Evolutionary conservation across 306 rosid genomes (phyloP), one percentile per base, ranked within the genome.

Genomic region (Crotalaria pallida): DNA sequence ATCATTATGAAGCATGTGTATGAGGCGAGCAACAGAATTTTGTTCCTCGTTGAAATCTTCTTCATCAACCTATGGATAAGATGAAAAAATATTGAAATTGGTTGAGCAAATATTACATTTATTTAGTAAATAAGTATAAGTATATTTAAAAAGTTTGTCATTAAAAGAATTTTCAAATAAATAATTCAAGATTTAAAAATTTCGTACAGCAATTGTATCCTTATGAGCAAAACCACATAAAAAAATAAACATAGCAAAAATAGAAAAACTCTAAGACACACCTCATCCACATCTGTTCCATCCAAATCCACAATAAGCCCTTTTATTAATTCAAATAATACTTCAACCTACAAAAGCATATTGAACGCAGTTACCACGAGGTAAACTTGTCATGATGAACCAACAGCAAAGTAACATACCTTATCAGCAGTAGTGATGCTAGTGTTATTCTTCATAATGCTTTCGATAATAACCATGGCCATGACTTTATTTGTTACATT

Each of bases 21-120:
- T 80, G 72, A 91, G 99, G 55, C 97, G 97, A 2, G 99, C 87
- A 61, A 87, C 96, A 80, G 97, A 89, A 77, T 90, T 86, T 65
- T 91, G 99, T 76, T 95, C 99, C 86, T 95, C 99, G 6, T 80
- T 89, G 84, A 95, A 95, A 89, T 95, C 99, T 62, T 95, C 99
- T 85, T 91, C 99, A 76, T 95, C 99, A 69, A 87, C 77, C 99
- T 89, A 65, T 17, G 5, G 9, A 59, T 31, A 51, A 44, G 48
- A 58, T 47, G 19, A 18, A 51, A 65, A 64, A 21, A 24, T 8
- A 44, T 36, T 52, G 12, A 70, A 56, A 57, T 18, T 38, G 33
- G 57, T 74, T 18, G 27, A 65, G 38, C 12, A 45, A 63, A 58
- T 62, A 63, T 17, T 44, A 21, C 57, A 49, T 66, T 21, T 17